These are phyloP conservation scores for Mucor racemosus DNA, from an alignment of 371 early-diverging fungal genomes.

Conservation along the genomic window DNA sequence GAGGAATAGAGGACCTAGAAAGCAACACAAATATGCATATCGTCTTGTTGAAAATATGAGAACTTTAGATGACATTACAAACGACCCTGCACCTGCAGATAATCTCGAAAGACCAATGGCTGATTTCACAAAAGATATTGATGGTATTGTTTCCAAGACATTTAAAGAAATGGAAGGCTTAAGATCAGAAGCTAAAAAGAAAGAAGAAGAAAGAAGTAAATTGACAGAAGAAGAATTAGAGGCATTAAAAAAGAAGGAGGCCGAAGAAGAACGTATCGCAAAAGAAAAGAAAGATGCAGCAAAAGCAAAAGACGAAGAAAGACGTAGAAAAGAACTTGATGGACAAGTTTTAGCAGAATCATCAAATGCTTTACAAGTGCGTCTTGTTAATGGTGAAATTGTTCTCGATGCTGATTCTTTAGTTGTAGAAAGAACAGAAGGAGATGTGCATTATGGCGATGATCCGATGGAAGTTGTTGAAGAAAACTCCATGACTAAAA, in stretches of 20 bases:
- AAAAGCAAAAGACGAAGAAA: conserved; percentile 19
- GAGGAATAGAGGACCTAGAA: neutral
- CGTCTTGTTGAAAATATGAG: conserved; percentile 25
- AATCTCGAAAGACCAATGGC: conserved; percentile 53
- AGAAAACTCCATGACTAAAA: conserved; percentile 59
- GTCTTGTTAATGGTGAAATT: conserved; percentile 67
- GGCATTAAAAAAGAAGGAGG: conserved; percentile 26
- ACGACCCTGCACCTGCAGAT: conserved; percentile 39
- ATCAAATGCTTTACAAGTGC: conserved; percentile 64
- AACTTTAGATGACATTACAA: conserved; percentile 48
- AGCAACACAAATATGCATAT: neutral
- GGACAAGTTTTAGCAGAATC: conserved; percentile 33
- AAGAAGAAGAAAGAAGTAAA: conserved; percentile 25
- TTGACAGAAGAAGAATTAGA: conserved; percentile 25
- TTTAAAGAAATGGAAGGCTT: conserved; percentile 51
- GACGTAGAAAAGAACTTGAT: conserved; percentile 18
- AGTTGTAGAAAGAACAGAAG: conserved; percentile 32
- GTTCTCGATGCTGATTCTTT: conserved; percentile 68
- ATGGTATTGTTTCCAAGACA: conserved; percentile 53
- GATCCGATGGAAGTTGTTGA: conserved; percentile 70
- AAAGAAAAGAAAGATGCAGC: conserved; percentile 9
- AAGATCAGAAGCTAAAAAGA: conserved; percentile 23
- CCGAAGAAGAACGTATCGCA: conserved; percentile 26
- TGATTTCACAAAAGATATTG: conserved; percentile 52
- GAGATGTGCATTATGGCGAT: conserved; percentile 34